Conservation (phyloP, 805 yeast species). For the Candida taoyuanica region DNA sequence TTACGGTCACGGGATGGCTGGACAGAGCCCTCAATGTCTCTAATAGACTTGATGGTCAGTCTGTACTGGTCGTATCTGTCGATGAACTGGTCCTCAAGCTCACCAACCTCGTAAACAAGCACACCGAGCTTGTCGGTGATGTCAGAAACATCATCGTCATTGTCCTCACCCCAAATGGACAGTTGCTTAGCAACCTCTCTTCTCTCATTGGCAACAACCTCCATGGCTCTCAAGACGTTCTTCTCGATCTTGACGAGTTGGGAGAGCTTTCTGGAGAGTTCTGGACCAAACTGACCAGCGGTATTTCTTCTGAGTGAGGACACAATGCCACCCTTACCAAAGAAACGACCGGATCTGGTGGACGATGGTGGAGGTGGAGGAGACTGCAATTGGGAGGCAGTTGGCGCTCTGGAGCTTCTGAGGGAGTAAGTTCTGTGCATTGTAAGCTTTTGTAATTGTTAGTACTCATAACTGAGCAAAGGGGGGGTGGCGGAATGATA, state of each 20-base stretch:
- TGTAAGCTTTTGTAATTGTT: slow-evolving; percentile 1
- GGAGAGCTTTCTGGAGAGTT: slow-evolving; percentile 67
- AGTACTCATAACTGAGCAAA: neutral
- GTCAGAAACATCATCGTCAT: slow-evolving; percentile 82
- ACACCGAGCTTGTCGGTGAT: slow-evolving; percentile 86
- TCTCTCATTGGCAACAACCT: slow-evolving; percentile 71
- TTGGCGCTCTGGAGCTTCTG: slow-evolving; percentile 93
- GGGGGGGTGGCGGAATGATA: neutral
- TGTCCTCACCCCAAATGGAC: slow-evolving; percentile 82
- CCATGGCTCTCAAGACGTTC: slow-evolving; percentile 74
- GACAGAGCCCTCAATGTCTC: slow-evolving; percentile 83
- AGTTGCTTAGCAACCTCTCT: slow-evolving; percentile 79
- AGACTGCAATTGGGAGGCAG: slow-evolving; percentile 89
- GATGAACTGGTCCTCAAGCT: slow-evolving; percentile 81
- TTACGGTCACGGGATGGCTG: slow-evolving; percentile 87
- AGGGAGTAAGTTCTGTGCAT: slow-evolving; percentile 99
- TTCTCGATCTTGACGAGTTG: slow-evolving; percentile 77
- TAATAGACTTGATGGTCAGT: slow-evolving; percentile 71
- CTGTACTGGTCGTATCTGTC: slow-evolving; percentile 85
- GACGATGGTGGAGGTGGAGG: slow-evolving; percentile 96
- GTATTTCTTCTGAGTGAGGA: slow-evolving; percentile 62
- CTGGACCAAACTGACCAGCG: slow-evolving; percentile 81
- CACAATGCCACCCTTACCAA: slow-evolving; percentile 69
- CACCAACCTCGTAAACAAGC: slow-evolving; percentile 76
- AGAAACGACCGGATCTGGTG: slow-evolving; percentile 78